Evolutionary conservation across 2,329 filamentous ascomycete genomes (phyloP), one percentile per base, ranked within the genome.

Genomic region (Beauveria asiatica): DNA sequence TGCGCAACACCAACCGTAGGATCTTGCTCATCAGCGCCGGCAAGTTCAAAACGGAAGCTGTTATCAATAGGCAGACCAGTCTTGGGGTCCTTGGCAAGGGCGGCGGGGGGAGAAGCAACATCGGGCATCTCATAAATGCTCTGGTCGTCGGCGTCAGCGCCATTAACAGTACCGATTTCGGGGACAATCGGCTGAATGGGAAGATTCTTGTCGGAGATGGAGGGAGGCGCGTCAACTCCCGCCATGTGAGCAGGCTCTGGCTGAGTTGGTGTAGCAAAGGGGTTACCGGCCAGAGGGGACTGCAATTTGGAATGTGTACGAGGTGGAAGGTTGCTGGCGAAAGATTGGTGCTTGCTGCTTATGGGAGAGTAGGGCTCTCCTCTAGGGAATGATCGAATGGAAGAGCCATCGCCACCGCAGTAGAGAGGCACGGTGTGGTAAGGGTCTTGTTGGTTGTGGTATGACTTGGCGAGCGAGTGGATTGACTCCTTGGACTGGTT

Each of bases 401-500:
- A 87, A 17, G 73, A 78, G 56, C 74, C 75, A 61, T 87, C 84
- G 65, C 79, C 83, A 55, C 72, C 73, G 61, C 83, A 75, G 69
- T 89, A 87, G 39, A 78, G 72, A 25, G 75, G 73, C 25, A 86
- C 78, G 1, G 80, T 80, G 55, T 90, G 85, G 74, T 97, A 97
- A 41, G 92, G 93, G 72, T 97, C 93, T 67, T 95, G 88, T 58
- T 86, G 83, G 65, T 85, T 82, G 60, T 85, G 81, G 50, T 93
- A 81, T 2, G 87, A 88, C 58, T 88, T 86, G 27, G 92, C 89
- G 65, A 97, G 79, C 3, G 92, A 95, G 72, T 92, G 86, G 64
- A 97, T 79, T 5, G 93, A 97, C 66, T 96, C 92, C 49, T 85
- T 84, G 1, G 93, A 97, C 68, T 83, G 80, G 46, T 94, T 85